Base-by-base conservation (phyloP, 106 monocot genomes). In the Narthecium ossifragum region DNA sequence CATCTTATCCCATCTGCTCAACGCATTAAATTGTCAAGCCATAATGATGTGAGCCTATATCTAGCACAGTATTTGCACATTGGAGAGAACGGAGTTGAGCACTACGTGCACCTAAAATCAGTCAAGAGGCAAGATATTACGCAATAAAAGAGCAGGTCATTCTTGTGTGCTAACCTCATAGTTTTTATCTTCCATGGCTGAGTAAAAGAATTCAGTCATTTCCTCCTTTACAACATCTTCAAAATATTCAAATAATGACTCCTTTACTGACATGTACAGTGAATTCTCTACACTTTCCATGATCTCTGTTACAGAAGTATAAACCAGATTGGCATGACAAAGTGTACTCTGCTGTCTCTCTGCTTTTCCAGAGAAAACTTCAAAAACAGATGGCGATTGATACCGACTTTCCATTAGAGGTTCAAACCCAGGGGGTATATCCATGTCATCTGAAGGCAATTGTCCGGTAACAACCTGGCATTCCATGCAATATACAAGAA, bases 371-470 rank as follows among this genome's bases (percentile, higher is more conserved):
- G 58, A 37, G 56, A 33, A n/a, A 37, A 53, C 58, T 58, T 6
- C 51, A 66, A 41, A 27, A 61, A 28, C 38, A 41, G 46, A 29
- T 51, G 25, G 26, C 18, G 46, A 34, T 27, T 48, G 24, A 11
- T 28, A 52, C 61, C 65, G 21, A 66, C 15, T 56, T 45, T 25
- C 59, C 36, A 15, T 8, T 21, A 17, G 31, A 70, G 72, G 79
- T 63, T 49, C 94, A 84, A 96, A 96, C n/a, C 94, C 94, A 22
- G 94, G 94, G 15, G 94, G 94, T 21, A 86, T 70, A 33, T 94
- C 94, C 57, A 84, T 41, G 45, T 86, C 73, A 61, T 26, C 21
- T 3, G 54, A 53, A 48, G 55, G 22, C 26, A 70, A 32, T 51
- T 49, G 49, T 53, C 70, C 70, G 64, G 21, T 31, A 34, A 63